phyloP scores from a whole-genome alignment of 164 flowering plant species.

The Vitis vinifera region DNA sequence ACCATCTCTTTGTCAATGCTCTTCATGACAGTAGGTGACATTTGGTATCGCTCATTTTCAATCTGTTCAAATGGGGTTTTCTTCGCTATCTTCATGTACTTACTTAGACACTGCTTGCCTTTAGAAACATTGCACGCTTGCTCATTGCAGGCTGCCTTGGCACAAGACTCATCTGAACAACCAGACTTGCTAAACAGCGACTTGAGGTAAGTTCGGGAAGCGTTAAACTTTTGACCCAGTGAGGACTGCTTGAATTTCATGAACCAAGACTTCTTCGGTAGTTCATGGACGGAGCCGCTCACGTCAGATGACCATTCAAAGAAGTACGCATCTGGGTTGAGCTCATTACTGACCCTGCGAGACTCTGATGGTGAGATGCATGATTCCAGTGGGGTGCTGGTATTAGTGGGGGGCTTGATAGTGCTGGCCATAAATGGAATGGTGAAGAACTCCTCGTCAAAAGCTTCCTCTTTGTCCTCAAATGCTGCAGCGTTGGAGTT shows the following conservation, averaged over 20 bases:
- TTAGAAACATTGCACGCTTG: conserved; percentile 20
- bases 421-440: conserved; percentile 16
- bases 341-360: conserved; percentile 56
- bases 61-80: conserved; percentile 46
- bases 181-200: conserved; percentile 64
- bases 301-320: conserved; percentile 49
- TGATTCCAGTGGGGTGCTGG: conserved; percentile 47
- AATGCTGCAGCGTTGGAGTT: conserved; percentile 18
- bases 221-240: conserved; percentile 54
- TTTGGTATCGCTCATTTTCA: conserved; percentile 25
- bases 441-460: conserved; percentile 14
- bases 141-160: conserved; percentile 29
- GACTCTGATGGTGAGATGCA: conserved; percentile 72
- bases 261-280: conserved; percentile 47
- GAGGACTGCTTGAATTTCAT: conserved; percentile 57
- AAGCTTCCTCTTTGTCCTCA: conserved; percentile 13
- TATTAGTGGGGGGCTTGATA: conserved; percentile 10
- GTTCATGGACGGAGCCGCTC: conserved; percentile 30
- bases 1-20: conserved; percentile 29
- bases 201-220: conserved; percentile 61
- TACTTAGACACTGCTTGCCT: conserved; percentile 34
- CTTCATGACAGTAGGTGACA: conserved; percentile 17
- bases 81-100: conserved; percentile 39
- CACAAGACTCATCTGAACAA: conserved; percentile 41
- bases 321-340: conserved; percentile 63